Percentiles rank a stretch among this genome's conserved stretches.
Conservation (phyloP, 306 rosid genomes). For the Sphenostylis stenocarpa region DNA sequence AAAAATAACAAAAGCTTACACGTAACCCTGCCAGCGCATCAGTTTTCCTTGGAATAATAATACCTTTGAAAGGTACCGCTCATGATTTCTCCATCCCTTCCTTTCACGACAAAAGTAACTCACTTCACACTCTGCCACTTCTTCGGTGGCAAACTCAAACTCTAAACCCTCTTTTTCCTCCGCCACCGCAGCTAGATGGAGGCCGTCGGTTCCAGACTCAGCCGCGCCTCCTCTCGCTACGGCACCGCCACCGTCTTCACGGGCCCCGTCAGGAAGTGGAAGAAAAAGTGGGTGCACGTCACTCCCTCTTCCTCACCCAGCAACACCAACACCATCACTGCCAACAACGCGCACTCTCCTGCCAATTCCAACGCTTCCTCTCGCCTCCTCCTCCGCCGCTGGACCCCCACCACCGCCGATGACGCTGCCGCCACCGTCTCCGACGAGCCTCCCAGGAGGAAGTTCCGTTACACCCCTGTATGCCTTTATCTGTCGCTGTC, state of each 20-base stretch:
- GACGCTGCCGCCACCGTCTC: slow-evolving; percentile 28
- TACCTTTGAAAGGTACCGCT: not conserved
- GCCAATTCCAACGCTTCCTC: slow-evolving; percentile 34
- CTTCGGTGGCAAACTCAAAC: not conserved
- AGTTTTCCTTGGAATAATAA: no score
- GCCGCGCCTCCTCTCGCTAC: slow-evolving; percentile 93
- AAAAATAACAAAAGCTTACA: no score
- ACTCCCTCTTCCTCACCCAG: slow-evolving; percentile 43
- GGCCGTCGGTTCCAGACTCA: slow-evolving; percentile 78
- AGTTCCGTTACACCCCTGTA: slow-evolving; percentile 96
- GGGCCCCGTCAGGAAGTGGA: slow-evolving; percentile 95
- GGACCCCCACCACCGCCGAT: slow-evolving; percentile 66
- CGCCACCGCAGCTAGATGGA: slow-evolving; percentile 55
- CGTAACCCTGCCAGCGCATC: no score
- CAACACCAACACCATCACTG: not conserved
- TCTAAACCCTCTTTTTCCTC: not conserved
- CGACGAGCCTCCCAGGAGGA: slow-evolving; percentile 85
- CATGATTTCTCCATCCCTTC: not conserved
- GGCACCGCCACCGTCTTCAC: slow-evolving; percentile 85
- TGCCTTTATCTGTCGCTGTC: no score
- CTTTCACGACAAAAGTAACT: not conserved
- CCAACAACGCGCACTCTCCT: slow-evolving; percentile 29
- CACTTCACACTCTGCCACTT: not conserved
- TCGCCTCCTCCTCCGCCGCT: slow-evolving; percentile 86
- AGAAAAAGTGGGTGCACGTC: slow-evolving; percentile 94